Evolutionary conservation across 768 basidiomycete species (phyloP), one percentile per base, ranked within the genome.

Genomic region (Nidularia sp.): DNA sequence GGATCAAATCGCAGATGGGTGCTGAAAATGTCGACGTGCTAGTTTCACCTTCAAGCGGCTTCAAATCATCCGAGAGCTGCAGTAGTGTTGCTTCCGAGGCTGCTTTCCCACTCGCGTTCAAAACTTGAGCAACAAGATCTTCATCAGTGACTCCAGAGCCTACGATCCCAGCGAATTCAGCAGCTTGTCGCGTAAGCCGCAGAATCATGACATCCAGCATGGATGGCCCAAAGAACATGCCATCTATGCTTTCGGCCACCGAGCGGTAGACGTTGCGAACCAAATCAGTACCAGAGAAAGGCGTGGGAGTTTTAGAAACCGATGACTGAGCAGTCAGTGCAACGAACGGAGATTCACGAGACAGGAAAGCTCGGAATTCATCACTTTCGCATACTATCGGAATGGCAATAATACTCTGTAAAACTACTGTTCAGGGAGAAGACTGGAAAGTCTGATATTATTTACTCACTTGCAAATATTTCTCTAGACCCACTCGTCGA

Each of bases 161-260:
- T 9, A 83, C 86, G 50, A 93, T 84, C 1, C 92, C 93, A 2
- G 86, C 87, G 54, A 94, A 84, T 62, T 94, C 91, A 7, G 90
- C 90, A 0, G 90, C 93, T 68, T 98, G 94, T 32, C 85, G 81
- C 0, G 88, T 92, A 13, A 98, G 81, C 2, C 93, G 84, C 60
- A 92, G 88, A 42, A 96, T 91, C 79, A 96, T 90, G 44, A 95
- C 88, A 64, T 98, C 94, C 43, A 98, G 70, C 92, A 97, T 94
- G 0, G 93, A 94, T 2, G 90, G 95, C 2, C 92, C 94, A 57
- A 96, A 93, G 69, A 96, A 87, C 81, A 97, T 92, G 67, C 98
- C 97, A 66, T 99, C 97, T 60, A 98, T 86, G 65, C 93, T 94
- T 56, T 92, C 90, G 4, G 96, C 83, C 45, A 99, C 90, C 25